Percentiles rank a stretch among this genome's conserved stretches.
Evolutionary conservation across 768 basidiomycete species (phyloP).

Genomic region (Boletus rubescentipes): DNA sequence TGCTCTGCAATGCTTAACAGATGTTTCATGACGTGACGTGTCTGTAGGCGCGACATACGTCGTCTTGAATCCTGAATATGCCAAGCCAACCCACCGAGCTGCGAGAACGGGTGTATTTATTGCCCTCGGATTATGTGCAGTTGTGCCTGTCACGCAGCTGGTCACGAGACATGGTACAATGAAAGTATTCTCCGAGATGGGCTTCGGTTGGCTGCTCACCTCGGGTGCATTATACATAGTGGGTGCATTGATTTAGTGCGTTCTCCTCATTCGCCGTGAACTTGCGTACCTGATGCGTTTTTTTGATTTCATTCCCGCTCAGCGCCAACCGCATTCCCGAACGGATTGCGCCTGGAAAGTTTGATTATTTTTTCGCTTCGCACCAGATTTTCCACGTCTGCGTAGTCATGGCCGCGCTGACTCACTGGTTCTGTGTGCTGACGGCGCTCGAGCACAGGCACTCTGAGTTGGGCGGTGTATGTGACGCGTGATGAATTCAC

Average conservation of each 20-base stretch:
- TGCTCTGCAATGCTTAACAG: neutral
- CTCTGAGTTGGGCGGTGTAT: slow-evolving; percentile 16
- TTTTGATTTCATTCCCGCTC: slow-evolving; percentile 37
- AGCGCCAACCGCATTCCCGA: slow-evolving; percentile 88
- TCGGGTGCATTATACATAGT: slow-evolving; percentile 75
- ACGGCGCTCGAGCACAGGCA: slow-evolving; percentile 63
- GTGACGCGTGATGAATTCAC: slow-evolving; percentile 26
- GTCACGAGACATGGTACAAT: slow-evolving; percentile 55
- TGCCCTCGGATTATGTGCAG: slow-evolving; percentile 66
- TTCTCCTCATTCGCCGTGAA: slow-evolving; percentile 32
- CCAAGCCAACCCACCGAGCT: slow-evolving; percentile 70
- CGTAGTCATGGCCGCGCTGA: slow-evolving; percentile 70
- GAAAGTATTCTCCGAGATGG: slow-evolving; percentile 59
- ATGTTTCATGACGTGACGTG: neutral
- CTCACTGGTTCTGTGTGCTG: slow-evolving; percentile 61
- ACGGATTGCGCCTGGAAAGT: slow-evolving; percentile 66
- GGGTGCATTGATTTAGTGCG: slow-evolving; percentile 84
- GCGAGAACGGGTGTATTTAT: slow-evolving; percentile 80
- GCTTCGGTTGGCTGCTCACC: slow-evolving; percentile 65
- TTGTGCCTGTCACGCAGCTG: slow-evolving; percentile 69
- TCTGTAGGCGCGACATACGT: slow-evolving; percentile 63
- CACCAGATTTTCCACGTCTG: slow-evolving; percentile 90
- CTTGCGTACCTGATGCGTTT: slow-evolving; percentile 24
- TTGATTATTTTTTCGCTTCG: slow-evolving; percentile 76
- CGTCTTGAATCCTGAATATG: slow-evolving; percentile 76